A percentile compares a stretch with the other conserved stretches of the same genome.
phyloP scores from a whole-genome alignment of 148 eudicot species.

The Mesembryanthemum crystallinum region DNA sequence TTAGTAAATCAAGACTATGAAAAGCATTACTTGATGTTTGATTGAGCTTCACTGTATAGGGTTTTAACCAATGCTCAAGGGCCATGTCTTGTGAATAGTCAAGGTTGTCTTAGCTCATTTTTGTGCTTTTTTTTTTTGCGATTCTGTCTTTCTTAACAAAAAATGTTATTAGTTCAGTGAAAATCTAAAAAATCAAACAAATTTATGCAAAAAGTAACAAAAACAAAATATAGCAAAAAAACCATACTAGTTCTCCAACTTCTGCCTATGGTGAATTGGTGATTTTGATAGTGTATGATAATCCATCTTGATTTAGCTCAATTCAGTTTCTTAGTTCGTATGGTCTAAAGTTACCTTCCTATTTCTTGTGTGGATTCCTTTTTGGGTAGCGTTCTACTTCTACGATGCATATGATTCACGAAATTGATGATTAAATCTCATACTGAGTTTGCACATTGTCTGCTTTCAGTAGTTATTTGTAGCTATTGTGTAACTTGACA shows the following conservation, averaged over 20 bases:
- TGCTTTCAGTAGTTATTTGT: neutral
- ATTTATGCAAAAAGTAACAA: neutral
- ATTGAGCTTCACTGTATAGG: too few species aligned
- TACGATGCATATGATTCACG: neutral
- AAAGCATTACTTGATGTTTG: too few species aligned
- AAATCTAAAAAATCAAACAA: neutral
- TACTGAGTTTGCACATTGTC: neutral
- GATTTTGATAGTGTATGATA: neutral
- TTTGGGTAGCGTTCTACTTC: neutral
- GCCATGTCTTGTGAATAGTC: too few species aligned
- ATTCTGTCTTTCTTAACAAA: too few species aligned
- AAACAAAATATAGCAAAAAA: too few species aligned
- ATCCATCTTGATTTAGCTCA: neutral
- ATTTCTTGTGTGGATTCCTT: neutral
- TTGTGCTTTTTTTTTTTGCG: too few species aligned
- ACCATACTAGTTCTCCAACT: too few species aligned
- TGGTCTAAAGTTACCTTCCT: neutral
- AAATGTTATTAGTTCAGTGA: too few species aligned
- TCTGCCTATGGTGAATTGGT: neutral
- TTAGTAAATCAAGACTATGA: neutral
- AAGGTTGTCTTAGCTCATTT: too few species aligned
- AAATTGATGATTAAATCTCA: neutral
- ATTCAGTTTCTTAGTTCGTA: neutral
- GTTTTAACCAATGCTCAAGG: too few species aligned
- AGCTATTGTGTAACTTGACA: neutral